Conservation (phyloP, 2,329 filamentous ascomycete genomes). For the Aspergillus carbonarius region DNA sequence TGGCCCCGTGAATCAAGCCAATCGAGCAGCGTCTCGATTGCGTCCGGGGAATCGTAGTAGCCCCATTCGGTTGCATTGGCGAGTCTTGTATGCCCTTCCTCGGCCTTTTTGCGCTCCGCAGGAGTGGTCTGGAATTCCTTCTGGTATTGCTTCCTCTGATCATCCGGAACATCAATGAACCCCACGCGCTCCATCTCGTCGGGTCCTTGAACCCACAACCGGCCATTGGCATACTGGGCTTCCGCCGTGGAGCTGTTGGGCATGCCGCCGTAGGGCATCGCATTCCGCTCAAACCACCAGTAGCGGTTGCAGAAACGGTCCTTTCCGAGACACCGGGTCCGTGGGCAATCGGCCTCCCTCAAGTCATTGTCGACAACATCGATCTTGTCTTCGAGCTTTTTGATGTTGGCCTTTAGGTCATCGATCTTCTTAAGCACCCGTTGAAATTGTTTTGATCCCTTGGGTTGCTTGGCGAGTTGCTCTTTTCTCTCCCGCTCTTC, state of each 20-base stretch:
- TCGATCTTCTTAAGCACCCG: constrained; percentile 86
- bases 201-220: constrained; percentile 94
- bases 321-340: constrained; percentile 84
- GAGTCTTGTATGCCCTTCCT: constrained; percentile 81
- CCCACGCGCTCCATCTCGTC: constrained; percentile 83
- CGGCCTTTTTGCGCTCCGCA: constrained; percentile 76
- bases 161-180: constrained; percentile 74
- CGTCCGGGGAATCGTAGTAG: constrained; percentile 78
- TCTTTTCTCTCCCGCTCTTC: constrained; percentile 68
- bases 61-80: constrained; percentile 81
- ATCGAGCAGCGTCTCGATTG: constrained; percentile 73
- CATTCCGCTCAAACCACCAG: constrained; percentile 98
- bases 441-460: constrained; percentile 84
- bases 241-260: constrained; percentile 83
- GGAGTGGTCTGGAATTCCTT: constrained; percentile 78
- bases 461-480: constrained; percentile 65
- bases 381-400: constrained; percentile 81
- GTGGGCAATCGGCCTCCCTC: constrained; percentile 87
- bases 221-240: constrained; percentile 88
- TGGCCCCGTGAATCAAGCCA: constrained; percentile 88
- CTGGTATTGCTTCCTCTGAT: constrained; percentile 73
- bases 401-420: constrained; percentile 77
- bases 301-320: constrained; percentile 98
- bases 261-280: constrained; percentile 90
- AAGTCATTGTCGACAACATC: constrained; percentile 84